Evolutionary conservation across 139 green algal genomes (phyloP).

Genomic region (Tetraselmis chui): DNA sequence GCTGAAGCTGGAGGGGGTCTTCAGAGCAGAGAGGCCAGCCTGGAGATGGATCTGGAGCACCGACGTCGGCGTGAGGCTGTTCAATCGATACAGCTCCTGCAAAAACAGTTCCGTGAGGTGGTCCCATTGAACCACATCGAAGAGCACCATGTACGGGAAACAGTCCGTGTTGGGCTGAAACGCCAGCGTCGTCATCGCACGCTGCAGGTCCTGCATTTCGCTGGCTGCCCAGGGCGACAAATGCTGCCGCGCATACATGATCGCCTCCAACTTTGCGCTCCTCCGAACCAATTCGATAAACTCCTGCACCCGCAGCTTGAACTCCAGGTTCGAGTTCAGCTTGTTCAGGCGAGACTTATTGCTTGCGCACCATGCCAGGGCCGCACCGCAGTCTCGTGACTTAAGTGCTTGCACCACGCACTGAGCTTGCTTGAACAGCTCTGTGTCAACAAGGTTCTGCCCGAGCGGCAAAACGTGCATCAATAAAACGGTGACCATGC

Average conservation of each 20-base stretch:
- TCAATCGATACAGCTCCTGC: constrained; percentile 69
- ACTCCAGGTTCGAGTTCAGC: constrained; percentile 77
- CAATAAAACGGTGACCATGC: not conserved
- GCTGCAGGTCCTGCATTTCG: constrained; percentile 77
- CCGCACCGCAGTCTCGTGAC: constrained; percentile 48
- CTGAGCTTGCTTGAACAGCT: constrained; percentile 63
- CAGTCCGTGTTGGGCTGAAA: constrained; percentile 53
- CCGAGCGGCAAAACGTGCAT: constrained; percentile 12
- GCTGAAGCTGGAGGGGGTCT: constrained; percentile 53
- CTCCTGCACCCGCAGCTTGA: constrained; percentile 80
- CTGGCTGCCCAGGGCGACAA: constrained; percentile 59
- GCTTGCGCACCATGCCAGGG: constrained; percentile 75
- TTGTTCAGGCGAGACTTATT: constrained; percentile 64
- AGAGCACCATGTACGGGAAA: constrained; percentile 47
- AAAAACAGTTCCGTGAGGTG: constrained; percentile 58
- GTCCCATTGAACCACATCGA: constrained; percentile 14
- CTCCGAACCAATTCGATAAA: constrained; percentile 87
- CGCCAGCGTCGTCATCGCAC: constrained; percentile 67
- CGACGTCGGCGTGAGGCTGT: constrained; percentile 63
- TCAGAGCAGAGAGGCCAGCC: constrained; percentile 76
- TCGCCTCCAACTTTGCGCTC: constrained; percentile 48
- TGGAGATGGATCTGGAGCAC: constrained; percentile 73
- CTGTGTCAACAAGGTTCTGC: constrained; percentile 61
- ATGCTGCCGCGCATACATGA: constrained; percentile 70
- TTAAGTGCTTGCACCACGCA: constrained; percentile 53